phyloP scores from a whole-genome alignment of 2,329 filamentous ascomycete species.

The Pseudogymnoascus sp. region DNA sequence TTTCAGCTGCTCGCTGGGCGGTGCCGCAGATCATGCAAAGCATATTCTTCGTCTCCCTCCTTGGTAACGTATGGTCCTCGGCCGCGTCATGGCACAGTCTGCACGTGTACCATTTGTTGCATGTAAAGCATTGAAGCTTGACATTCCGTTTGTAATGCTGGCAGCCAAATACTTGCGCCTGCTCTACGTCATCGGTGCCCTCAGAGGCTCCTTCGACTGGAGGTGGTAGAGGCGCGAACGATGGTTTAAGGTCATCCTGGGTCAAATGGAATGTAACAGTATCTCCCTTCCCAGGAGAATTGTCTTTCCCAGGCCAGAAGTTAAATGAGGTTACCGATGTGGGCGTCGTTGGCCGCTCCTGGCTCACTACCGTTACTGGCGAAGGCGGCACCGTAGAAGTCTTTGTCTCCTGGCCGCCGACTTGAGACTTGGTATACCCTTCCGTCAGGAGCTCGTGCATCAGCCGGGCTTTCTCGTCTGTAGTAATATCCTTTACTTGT shows the following conservation, averaged over 20 bases:
- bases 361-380: constrained; percentile 25
- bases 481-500: constrained; percentile 50
- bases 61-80: constrained; percentile 71
- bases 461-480: constrained; percentile 59
- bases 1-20: constrained; percentile 72
- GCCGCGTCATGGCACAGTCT: constrained; percentile 84
- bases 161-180: constrained; percentile 58
- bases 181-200: constrained; percentile 16
- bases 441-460: constrained; percentile 67
- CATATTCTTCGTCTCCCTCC: constrained; percentile 87
- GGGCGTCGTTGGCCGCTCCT: constrained; percentile 35
- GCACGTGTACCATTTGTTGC: constrained; percentile 88
- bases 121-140: constrained; percentile 87
- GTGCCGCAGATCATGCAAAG: constrained; percentile 91
- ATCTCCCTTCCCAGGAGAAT: constrained; percentile 18
- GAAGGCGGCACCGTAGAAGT: constrained; percentile 18
- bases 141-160: constrained; percentile 92
- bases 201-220: constrained; percentile 23
- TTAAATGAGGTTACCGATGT: constrained; percentile 47
- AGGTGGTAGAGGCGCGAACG: constrained; percentile 48
- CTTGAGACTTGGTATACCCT: constrained; percentile 47
- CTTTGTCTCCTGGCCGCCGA: constrained; percentile 23
- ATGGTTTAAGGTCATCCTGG: constrained; percentile 57
- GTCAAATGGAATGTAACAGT: constrained; percentile 40
- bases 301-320: constrained; percentile 39